Percentiles rank a stretch among this genome's conserved stretches.
phyloP scores from a whole-genome alignment of 2,329 filamentous ascomycete species.

The Claviceps capensis region DNA sequence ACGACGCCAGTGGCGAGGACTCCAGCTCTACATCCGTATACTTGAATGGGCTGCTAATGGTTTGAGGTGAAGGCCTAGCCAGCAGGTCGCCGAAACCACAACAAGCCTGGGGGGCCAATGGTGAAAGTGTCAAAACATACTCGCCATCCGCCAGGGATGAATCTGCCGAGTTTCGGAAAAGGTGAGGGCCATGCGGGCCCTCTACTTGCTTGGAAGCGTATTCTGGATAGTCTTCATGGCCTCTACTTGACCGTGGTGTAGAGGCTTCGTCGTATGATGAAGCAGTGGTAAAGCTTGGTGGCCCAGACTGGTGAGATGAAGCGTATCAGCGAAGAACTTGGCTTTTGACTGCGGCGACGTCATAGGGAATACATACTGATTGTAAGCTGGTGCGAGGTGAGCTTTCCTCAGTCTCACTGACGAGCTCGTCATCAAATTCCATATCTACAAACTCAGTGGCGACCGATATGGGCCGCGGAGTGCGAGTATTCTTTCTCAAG shows the following conservation, averaged over 20 bases:
- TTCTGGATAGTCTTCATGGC: conserved; percentile 47
- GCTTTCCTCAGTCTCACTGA: conserved; percentile 46
- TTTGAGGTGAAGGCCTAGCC: conserved; percentile 11
- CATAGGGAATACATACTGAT: conserved; percentile 42
- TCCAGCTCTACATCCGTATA: conserved; percentile 46
- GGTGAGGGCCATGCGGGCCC: conserved; percentile 73
- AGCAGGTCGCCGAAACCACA: conserved; percentile 19
- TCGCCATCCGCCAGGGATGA: conserved; percentile 26
- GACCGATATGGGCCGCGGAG: conserved; percentile 49
- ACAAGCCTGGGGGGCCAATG: conserved; percentile 52
- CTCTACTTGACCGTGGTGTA: conserved; percentile 57
- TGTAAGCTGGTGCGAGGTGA: conserved; percentile 55
- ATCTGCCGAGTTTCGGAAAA: conserved; percentile 62
- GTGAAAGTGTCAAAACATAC: conserved; percentile 54
- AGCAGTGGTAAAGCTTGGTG: conserved; percentile 70
- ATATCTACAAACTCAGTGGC: conserved; percentile 70
- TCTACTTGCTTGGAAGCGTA: conserved; percentile 53
- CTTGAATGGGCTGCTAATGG: conserved; percentile 38
- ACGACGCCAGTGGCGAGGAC: conserved; percentile 44
- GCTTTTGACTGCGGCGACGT: background rate
- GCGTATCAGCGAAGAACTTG: conserved; percentile 5
- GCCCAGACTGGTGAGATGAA: conserved; percentile 39
- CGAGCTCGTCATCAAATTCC: conserved; percentile 49
- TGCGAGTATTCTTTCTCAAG: conserved; percentile 33
- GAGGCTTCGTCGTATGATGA: conserved; percentile 75